These are phyloP conservation scores for Suillus lakei DNA, from an alignment of 768 basidiomycete genomes.

Conservation along the genomic window DNA sequence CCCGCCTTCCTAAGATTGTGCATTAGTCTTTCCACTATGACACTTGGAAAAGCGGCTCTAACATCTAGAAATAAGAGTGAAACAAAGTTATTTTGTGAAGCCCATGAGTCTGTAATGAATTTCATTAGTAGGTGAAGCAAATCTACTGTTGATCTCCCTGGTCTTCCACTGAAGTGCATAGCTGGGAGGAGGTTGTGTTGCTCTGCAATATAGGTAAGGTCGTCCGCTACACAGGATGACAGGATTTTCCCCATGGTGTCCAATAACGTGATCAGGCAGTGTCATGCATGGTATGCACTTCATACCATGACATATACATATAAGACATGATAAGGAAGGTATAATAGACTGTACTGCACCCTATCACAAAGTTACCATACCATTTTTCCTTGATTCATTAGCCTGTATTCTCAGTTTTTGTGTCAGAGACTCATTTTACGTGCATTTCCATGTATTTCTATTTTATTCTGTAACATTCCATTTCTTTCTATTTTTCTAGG, in stretches of 20 bases:
- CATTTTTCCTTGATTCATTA: no score
- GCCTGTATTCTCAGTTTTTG: no score
- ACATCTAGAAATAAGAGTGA: conserved; percentile 12
- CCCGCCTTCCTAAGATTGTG: neutral
- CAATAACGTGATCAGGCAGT: neutral
- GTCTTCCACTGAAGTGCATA: conserved; percentile 30
- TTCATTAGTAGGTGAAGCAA: conserved; percentile 27
- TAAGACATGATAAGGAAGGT: no score
- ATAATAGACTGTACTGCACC: no score
- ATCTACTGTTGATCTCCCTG: conserved; percentile 29
- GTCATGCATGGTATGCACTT: no score
- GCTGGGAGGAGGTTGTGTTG: no score
- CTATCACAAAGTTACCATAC: no score
- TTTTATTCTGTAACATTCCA: no score
- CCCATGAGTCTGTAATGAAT: conserved; percentile 28
- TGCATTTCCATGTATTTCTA: no score
- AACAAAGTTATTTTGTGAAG: conserved; percentile 8
- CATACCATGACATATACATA: no score
- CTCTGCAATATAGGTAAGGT: neutral
- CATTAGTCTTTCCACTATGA: neutral
- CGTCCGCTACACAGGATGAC: neutral
- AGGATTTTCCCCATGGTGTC: conserved; percentile 3
- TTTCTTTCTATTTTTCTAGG: no score
- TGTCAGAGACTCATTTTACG: no score
- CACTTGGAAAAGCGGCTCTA: conserved; percentile 23